Evolutionary conservation across 352 stramenopile genomes (phyloP).

Genomic region (Globisporangium rhizosaccharum): DNA sequence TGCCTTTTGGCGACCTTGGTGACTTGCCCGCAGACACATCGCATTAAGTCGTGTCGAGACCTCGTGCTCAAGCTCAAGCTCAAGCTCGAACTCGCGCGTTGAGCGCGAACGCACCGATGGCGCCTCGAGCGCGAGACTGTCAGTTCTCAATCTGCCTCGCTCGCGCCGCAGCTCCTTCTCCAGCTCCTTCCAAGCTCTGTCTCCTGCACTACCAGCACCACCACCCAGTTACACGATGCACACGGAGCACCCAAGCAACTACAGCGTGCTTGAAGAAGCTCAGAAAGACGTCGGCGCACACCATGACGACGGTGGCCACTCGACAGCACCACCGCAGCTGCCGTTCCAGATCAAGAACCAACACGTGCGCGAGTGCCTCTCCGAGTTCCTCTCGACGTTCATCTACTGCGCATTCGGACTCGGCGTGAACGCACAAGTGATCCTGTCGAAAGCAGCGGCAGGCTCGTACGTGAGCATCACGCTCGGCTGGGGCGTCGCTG

Average conservation of each 20-base stretch:
- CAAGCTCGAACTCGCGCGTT: background rate
- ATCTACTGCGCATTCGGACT: conserved; percentile 21
- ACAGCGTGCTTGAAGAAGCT: conserved; percentile 18
- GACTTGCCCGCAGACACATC: background rate
- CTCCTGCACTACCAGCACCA: background rate
- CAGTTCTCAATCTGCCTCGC: conserved; percentile 5
- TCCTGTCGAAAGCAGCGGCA: conserved; percentile 10
- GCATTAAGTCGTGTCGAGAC: background rate
- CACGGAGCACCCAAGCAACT: conserved; percentile 7
- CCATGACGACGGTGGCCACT: conserved; percentile 1
- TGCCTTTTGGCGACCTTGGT: background rate
- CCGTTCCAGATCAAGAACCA: conserved; percentile 21
- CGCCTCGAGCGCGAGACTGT: background rate
- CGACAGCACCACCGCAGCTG: conserved; percentile 5
- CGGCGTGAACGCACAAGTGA: conserved; percentile 21
- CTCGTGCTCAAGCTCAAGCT: background rate
- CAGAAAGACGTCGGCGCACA: conserved; percentile 16
- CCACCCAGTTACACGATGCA: background rate
- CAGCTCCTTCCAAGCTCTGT: background rate
- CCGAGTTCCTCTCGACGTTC: conserved; percentile 35
- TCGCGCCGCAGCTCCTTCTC: background rate
- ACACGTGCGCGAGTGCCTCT: conserved; percentile 30
- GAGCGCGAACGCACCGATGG: background rate
- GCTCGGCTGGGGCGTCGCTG: conserved; percentile 30
- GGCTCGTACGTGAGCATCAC: conserved; percentile 23